Base-by-base conservation (phyloP, 2,329 filamentous ascomycete species). In the Remersonia thermophila region DNA sequence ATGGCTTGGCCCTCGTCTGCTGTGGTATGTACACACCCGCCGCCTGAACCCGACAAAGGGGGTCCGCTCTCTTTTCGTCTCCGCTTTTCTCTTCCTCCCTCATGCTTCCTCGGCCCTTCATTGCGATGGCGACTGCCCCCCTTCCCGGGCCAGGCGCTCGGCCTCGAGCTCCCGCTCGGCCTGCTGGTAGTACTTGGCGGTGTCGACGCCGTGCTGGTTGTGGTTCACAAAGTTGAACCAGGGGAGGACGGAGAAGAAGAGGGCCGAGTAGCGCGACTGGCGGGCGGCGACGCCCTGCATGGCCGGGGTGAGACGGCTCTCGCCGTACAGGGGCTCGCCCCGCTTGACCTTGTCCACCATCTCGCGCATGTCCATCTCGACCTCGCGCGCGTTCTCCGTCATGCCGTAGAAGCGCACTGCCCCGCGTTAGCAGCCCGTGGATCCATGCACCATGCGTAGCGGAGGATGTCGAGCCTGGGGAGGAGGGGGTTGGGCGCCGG, bases 141-240 rank as follows among this genome's bases (percentile, higher is more conserved):
- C 14, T 32, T 46, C 40, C 46, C 45, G 48, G 15, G 33, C 38
- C 36, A 48, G 32, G 17, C 53, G 46, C 67, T 93, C 86, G 27
- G 77, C 79, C 64, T 93, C 91, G 52, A 98, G 63, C 61, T 98
- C 91, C 58, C 80, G 71, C 69, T 98, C 91, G 7, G 91, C 91
- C 60, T 93, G 85, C 57, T 80, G 80, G 63, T 93, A 98, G 67
- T 98, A 98, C 67, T 98, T 98, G 47, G 89, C 86, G 23, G 91
- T 98, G 59, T 98, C 91, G 40, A 98, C 83, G 50, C 91, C 91
- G 59, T 98, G 91, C 73, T 93, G 67, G 56, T 75, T 79, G 63
- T 98, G 91, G 63, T 98, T 96, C 55, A 94, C 89, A 63, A 98
- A 82, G 69, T 98, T 98, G 65, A 94, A 89, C 91, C 87, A 96